Evolutionary conservation across 805 yeast species (phyloP), one percentile per base, ranked within the genome.

Genomic region (Phaffomyces antillensis): DNA sequence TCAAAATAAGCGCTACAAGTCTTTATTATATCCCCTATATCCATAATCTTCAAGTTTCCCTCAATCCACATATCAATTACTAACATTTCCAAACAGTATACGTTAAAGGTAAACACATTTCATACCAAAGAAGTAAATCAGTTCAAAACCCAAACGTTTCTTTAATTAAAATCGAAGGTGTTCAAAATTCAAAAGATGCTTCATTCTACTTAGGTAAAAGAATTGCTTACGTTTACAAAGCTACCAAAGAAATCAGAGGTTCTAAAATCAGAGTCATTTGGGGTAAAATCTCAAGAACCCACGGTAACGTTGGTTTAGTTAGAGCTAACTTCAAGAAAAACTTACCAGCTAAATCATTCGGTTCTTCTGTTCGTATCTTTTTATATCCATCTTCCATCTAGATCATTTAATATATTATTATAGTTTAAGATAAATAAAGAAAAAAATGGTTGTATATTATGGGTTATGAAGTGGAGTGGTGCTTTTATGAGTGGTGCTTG

Each of bases 81-180:
- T 57, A 55, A 55, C 60, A 47, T 31, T 13, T 45, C 23, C 23
- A 36, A 36, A 54, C 70, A 86, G 95, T 93, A 79, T 93, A 93
- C 96, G 98, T 93, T 77, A 93, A 91, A 84, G 99, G 98, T 79
- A 93, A 91, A 84, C 99, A 93, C 86, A 73, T 93, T 71, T 90
- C 97, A 66, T 93, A 91, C 95, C 98, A 93, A 83, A 95, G 99
- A 81, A 89, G 97, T 65, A 93, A 93, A 89, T 82, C 82, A 75
- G 87, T 85, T 71, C 89, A 83, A 84, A 87, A 93, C 95, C 97
- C 99, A 74, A 85, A 87, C 79, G 86, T 86, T 65, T 93, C 99
- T 58, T 82, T 93, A 74, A 78, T 93, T 73, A 86, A 93, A 81
- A 84, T 91, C 68, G 99, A 93, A 80, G 96, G 96, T 76, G 99